Evolutionary conservation across 495 filamentous ascomycete species (phyloP).

Genomic region (Neurospora sp.): DNA sequence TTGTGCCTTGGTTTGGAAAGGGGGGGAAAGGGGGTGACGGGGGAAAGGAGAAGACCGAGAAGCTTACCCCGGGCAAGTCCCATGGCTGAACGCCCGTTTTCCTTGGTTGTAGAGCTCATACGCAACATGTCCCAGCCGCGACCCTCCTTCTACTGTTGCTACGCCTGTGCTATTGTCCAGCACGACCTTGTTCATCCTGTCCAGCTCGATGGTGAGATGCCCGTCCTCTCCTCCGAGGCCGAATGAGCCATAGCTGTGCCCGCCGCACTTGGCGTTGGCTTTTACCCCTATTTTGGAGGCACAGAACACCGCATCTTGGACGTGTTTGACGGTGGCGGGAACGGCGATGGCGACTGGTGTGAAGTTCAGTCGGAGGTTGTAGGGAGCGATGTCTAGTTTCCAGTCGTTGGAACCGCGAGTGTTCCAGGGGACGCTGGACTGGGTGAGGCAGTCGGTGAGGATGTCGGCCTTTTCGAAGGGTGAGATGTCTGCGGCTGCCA

Average conservation of each 20-base stretch:
- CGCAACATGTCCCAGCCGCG: conserved; percentile 33
- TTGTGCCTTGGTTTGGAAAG: neutral
- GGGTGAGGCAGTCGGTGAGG: conserved; percentile 30
- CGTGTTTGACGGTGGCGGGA: conserved; percentile 26
- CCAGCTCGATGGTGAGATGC: conserved; percentile 34
- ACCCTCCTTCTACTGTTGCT: conserved; percentile 30
- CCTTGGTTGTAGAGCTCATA: conserved; percentile 33
- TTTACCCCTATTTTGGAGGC: conserved; percentile 30
- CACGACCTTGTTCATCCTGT: conserved; percentile 34
- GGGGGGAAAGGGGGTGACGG: neutral
- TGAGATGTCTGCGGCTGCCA: conserved; percentile 7
- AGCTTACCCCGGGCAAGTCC: conserved; percentile 35
- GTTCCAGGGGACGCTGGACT: conserved; percentile 23
- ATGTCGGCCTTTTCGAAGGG: conserved; percentile 18
- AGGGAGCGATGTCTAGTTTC: conserved; percentile 29
- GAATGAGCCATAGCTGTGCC: conserved; percentile 38
- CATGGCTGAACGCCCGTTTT: conserved; percentile 34
- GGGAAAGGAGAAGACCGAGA: neutral
- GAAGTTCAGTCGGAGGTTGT: conserved; percentile 31
- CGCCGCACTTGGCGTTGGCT: conserved; percentile 36
- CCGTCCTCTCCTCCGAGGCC: conserved; percentile 39
- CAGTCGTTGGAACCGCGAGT: conserved; percentile 26
- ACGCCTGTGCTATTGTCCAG: conserved; percentile 28
- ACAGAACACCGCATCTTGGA: conserved; percentile 31
- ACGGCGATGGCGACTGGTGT: conserved; percentile 31